phyloP scores from a whole-genome alignment of 148 eudicot species.

The Spergularia bocconei region DNA sequence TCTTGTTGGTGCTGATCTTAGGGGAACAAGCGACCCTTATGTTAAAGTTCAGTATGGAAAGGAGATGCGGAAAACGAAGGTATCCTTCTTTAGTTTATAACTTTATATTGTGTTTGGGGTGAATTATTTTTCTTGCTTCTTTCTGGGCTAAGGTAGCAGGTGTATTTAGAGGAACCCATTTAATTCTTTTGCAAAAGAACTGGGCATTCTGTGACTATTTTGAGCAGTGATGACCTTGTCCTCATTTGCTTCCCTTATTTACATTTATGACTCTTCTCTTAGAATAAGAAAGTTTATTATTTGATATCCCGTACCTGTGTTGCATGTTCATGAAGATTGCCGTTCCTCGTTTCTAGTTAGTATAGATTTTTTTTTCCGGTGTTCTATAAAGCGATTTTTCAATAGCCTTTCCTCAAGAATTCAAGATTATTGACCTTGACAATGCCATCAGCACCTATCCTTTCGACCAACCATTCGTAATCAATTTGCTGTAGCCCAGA shows the following conservation, averaged over 20 bases:
- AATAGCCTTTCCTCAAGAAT: neutral
- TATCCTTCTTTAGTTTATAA: conserved; percentile 7
- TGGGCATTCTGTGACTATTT: too few species aligned
- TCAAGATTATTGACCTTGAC: neutral
- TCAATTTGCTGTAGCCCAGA: neutral
- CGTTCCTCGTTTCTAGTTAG: too few species aligned
- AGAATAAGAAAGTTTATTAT: neutral
- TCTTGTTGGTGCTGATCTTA: conserved; percentile 89
- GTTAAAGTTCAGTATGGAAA: conserved; percentile 84
- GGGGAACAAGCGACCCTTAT: conserved; percentile 98
- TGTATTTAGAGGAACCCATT: too few species aligned
- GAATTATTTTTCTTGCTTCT: too few species aligned
- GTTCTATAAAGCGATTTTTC: too few species aligned
- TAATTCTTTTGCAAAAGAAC: too few species aligned
- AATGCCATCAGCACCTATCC: neutral
- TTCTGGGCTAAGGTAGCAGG: too few species aligned
- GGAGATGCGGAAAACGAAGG: conserved; percentile 79
- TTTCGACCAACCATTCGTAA: neutral
- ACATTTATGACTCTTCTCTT: too few species aligned
- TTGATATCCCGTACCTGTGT: neutral
- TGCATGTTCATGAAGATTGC: neutral
- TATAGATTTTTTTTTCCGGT: too few species aligned
- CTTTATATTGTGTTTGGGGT: neutral
- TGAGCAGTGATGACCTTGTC: too few species aligned
- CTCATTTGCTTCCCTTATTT: too few species aligned